Evolutionary conservation across 2,329 filamentous ascomycete species (phyloP).

Genomic region (Beauveria sp.): DNA sequence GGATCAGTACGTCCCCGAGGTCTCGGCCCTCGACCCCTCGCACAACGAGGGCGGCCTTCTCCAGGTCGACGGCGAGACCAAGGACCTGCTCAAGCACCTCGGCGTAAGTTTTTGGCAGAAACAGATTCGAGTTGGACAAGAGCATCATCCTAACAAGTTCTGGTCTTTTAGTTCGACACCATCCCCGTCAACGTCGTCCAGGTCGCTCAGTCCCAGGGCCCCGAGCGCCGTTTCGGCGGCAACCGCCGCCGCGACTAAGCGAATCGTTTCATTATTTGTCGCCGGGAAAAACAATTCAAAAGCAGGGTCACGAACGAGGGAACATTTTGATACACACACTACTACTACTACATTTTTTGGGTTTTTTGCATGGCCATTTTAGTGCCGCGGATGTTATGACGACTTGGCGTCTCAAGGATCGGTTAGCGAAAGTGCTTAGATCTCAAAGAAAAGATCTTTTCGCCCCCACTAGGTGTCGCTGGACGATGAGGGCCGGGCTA

Average conservation of each 20-base stretch:
- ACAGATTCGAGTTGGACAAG: not conserved
- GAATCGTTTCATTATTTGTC: constrained; percentile 11
- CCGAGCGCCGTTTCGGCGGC: constrained; percentile 73
- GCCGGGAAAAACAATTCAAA: constrained; percentile 2
- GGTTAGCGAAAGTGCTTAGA: constrained; percentile 50
- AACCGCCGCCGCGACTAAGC: constrained; percentile 50
- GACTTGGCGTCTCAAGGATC: constrained; percentile 48
- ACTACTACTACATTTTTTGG: constrained; percentile 14
- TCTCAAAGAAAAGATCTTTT: constrained; percentile 51
- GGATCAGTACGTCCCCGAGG: constrained; percentile 99
- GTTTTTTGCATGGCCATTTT: constrained; percentile 15
- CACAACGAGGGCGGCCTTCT: constrained; percentile 93
- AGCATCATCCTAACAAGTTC: constrained; percentile 21
- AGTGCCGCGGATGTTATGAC: constrained; percentile 24
- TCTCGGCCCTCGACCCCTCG: constrained; percentile 96
- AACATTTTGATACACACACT: constrained; percentile 12
- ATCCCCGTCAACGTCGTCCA: constrained; percentile 94
- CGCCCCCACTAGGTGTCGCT: constrained; percentile 77
- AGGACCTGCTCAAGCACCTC: constrained; percentile 97
- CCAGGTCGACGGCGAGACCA: constrained; percentile 94
- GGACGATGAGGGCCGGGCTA: constrained; percentile 36
- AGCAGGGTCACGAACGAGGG: constrained; percentile 3
- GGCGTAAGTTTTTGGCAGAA: constrained; percentile 64
- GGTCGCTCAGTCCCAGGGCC: constrained; percentile 79
- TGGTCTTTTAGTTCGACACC: constrained; percentile 70